phyloP scores from a whole-genome alignment of 257 asterid species.

The Petrea volubilis region DNA sequence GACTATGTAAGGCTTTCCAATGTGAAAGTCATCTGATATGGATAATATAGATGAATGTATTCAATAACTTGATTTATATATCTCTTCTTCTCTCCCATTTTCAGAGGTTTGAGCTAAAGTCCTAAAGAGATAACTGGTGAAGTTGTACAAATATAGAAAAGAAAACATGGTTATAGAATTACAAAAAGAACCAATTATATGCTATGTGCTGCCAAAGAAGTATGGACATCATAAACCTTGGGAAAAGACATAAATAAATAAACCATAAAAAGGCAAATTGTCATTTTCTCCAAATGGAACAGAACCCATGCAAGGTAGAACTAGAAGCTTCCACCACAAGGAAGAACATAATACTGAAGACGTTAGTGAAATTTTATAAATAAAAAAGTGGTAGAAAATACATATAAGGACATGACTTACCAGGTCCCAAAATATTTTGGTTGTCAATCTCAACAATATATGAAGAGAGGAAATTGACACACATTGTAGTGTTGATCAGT shows the following conservation, averaged over 20 bases:
- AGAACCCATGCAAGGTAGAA: no score
- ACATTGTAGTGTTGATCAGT: conserved; percentile 75
- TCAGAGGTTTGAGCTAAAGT: no score
- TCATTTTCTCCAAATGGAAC: no score
- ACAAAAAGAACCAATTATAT: background rate
- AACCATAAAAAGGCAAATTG: no score
- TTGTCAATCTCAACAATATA: conserved; percentile 82
- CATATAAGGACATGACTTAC: conserved; percentile 54
- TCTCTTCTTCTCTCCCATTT: background rate
- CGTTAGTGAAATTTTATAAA: background rate
- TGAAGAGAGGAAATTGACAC: conserved; percentile 74
- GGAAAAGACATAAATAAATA: background rate
- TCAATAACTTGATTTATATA: background rate
- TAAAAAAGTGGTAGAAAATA: background rate
- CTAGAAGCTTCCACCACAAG: conserved; percentile 16
- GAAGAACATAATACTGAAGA: conserved; percentile 11
- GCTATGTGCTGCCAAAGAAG: background rate
- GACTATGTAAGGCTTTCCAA: background rate
- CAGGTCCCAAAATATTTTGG: conserved; percentile 76
- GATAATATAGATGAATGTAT: background rate
- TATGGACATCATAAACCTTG: background rate
- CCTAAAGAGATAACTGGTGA: no score
- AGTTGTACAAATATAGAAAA: no score
- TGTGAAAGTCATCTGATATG: background rate
- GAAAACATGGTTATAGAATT: background rate